These are phyloP conservation scores for Rubia yunnanensis DNA, from an alignment of 257 asterid species.

Conservation along the genomic window DNA sequence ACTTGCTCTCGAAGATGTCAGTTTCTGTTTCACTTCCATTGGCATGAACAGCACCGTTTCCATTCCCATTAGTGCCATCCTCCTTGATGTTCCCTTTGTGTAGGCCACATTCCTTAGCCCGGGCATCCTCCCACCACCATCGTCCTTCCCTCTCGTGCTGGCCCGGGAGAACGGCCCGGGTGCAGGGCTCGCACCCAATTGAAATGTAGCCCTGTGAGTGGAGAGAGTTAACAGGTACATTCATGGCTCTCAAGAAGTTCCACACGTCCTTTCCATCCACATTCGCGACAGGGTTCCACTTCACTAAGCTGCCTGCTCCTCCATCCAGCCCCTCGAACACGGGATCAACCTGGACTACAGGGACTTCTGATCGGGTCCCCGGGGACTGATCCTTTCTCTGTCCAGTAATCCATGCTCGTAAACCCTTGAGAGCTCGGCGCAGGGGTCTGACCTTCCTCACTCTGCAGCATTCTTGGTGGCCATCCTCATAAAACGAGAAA, in stretches of 20 bases:
- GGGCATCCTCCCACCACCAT: slow-evolving; percentile 99
- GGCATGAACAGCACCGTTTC: slow-evolving; percentile 21
- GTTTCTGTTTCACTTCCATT: slow-evolving; percentile 29
- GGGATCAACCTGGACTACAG: slow-evolving; percentile 75
- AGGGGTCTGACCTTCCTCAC: slow-evolving; percentile 77
- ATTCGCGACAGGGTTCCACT: slow-evolving; percentile 85
- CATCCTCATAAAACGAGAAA: slow-evolving; percentile 82
- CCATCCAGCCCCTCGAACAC: slow-evolving; percentile 75
- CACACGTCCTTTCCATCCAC: slow-evolving; percentile 58
- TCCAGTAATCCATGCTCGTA: slow-evolving; percentile 88
- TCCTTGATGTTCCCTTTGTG: slow-evolving; percentile 84
- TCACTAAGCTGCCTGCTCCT: slow-evolving; percentile 72
- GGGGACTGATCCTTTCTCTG: slow-evolving; percentile 92
- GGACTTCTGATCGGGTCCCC: slow-evolving; percentile 81
- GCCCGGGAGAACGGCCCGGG: slow-evolving; percentile 71
- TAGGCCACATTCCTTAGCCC: slow-evolving; percentile 86
- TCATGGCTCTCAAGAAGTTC: slow-evolving; percentile 65
- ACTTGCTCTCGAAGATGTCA: slow-evolving; percentile 43
- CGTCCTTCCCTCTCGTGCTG: slow-evolving; percentile 93
- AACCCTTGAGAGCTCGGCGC: slow-evolving; percentile 69
- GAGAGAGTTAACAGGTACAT: slow-evolving; percentile 67
- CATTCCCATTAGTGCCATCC: slow-evolving; percentile 33
- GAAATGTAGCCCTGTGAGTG: slow-evolving; percentile 69
- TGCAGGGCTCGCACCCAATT: slow-evolving; percentile 91
- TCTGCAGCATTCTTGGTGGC: slow-evolving; percentile 93